phyloP scores from a whole-genome alignment of 164 flowering plant genomes.

The Cinnamomum micranthum region DNA sequence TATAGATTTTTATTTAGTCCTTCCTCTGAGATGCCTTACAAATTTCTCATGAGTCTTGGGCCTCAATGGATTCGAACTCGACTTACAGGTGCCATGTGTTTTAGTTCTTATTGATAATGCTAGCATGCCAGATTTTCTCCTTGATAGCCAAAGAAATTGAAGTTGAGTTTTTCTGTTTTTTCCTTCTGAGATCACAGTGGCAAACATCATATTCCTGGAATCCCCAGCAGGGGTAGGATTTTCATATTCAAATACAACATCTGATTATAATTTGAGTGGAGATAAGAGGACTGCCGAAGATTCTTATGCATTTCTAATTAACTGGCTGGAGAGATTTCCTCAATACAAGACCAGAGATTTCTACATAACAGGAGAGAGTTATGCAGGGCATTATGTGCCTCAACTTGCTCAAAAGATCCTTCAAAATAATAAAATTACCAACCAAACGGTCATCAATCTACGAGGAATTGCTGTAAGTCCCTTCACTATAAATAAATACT shows the following conservation, averaged over 20 bases:
- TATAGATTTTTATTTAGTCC: too few species aligned
- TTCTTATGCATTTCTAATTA: conserved; percentile 29
- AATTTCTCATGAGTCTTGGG: too few species aligned
- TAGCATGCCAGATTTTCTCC: too few species aligned
- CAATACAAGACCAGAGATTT: conserved; percentile 38
- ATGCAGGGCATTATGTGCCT: conserved; percentile 45
- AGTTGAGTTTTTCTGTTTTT: not conserved
- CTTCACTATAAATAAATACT: not conserved
- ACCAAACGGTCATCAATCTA: conserved; percentile 27
- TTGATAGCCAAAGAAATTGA: not conserved
- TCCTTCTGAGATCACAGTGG: conserved; percentile 21
- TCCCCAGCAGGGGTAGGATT: conserved; percentile 48
- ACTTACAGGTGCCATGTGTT: too few species aligned
- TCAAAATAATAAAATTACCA: conserved; percentile 18
- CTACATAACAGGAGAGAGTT: conserved; percentile 48
- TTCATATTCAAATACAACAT: conserved; percentile 37
- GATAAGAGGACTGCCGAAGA: conserved; percentile 38
- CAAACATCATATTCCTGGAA: conserved; percentile 39
- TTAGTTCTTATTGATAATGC: too few species aligned
- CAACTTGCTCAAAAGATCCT: conserved; percentile 36
- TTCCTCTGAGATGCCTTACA: too few species aligned
- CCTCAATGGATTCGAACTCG: too few species aligned
- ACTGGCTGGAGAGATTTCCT: conserved; percentile 43
- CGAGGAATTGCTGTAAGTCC: conserved; percentile 32
- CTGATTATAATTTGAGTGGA: conserved; percentile 30